Conservation (phyloP, 176 grass and related monocot genomes). For the Pontederia paniculata region DNA sequence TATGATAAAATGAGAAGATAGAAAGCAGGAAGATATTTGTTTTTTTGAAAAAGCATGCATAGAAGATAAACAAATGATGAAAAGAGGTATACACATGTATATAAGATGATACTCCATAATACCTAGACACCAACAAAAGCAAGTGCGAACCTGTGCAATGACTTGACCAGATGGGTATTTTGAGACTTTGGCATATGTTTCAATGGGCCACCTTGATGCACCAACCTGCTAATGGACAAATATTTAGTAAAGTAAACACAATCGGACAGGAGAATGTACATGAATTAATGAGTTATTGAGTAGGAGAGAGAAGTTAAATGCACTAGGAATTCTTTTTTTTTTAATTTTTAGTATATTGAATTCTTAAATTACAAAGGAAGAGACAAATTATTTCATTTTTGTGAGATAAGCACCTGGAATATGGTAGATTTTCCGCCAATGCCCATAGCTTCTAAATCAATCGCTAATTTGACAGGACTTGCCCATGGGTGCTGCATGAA, state of each 20-base stretch:
- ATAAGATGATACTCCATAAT: background rate
- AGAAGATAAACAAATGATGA: background rate
- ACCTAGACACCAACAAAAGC: conserved; percentile 12
- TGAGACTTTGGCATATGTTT: conserved; percentile 71
- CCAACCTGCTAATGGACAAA: conserved; percentile 34
- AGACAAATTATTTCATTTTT: background rate
- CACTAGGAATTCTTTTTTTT: no score
- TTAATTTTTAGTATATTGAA: background rate
- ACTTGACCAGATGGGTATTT: conserved; percentile 90
- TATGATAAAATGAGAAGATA: background rate
- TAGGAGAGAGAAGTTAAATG: conserved; percentile 8
- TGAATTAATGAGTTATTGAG: background rate
- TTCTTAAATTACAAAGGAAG: background rate
- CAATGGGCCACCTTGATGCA: conserved; percentile 68
- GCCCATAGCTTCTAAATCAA: conserved; percentile 95
- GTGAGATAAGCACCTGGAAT: conserved; percentile 38
- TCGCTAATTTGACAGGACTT: conserved; percentile 49
- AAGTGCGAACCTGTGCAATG: conserved; percentile 61
- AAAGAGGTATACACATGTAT: background rate
- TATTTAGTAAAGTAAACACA: conserved; percentile 14
- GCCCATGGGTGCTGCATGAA: conserved; percentile 76
- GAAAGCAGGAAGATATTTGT: background rate
- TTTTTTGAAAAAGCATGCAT: background rate
- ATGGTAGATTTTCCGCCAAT: conserved; percentile 80
- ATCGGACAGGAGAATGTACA: background rate